phyloP scores from a whole-genome alignment of 805 yeast genomes.

The Ogataea pini region DNA sequence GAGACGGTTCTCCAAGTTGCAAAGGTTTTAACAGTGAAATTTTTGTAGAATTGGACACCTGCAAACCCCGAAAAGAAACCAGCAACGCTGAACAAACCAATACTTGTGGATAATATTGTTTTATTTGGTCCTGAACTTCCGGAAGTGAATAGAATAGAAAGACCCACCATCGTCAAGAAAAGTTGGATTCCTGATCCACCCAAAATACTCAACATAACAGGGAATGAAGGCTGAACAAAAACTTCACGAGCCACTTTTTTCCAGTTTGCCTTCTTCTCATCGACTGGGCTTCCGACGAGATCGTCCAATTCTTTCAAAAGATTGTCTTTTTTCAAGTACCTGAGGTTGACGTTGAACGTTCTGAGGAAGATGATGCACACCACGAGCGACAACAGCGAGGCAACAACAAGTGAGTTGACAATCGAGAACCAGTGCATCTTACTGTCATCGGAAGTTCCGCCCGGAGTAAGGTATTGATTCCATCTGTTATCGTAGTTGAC shows the following conservation, averaged over 20 bases:
- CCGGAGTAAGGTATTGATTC: constrained; percentile 53
- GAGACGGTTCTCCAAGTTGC: constrained; percentile 42
- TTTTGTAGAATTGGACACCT: constrained; percentile 62
- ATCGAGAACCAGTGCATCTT: constrained; percentile 79
- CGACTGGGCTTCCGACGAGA: constrained; percentile 12
- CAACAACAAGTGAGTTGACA: constrained; percentile 68
- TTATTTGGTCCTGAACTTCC: constrained; percentile 63
- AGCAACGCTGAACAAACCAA: constrained; percentile 62
- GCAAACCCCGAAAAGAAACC: constrained; percentile 75
- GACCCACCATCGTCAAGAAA: constrained; percentile 62
- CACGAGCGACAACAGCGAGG: constrained; percentile 57
- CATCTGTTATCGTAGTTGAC: constrained; percentile 70
- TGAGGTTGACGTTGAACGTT: constrained; percentile 52
- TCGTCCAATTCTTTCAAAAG: constrained; percentile 19
- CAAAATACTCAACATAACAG: constrained; percentile 52
- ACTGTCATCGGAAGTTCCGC: constrained; percentile 48
- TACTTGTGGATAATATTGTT: constrained; percentile 61
- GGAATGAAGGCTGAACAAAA: constrained; percentile 49
- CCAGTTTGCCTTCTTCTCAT: constrained; percentile 43
- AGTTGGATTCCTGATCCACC: constrained; percentile 78
- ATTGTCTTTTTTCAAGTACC: constrained; percentile 17
- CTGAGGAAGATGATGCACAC: constrained; percentile 65
- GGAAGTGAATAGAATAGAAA: constrained; percentile 57
- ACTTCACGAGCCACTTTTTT: constrained; percentile 55
- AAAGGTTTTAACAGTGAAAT: constrained; percentile 47